Percentiles rank a stretch among this genome's conserved stretches.
Evolutionary conservation across 345 rosid genomes (phyloP).

Genomic region (Ceriops tagal): DNA sequence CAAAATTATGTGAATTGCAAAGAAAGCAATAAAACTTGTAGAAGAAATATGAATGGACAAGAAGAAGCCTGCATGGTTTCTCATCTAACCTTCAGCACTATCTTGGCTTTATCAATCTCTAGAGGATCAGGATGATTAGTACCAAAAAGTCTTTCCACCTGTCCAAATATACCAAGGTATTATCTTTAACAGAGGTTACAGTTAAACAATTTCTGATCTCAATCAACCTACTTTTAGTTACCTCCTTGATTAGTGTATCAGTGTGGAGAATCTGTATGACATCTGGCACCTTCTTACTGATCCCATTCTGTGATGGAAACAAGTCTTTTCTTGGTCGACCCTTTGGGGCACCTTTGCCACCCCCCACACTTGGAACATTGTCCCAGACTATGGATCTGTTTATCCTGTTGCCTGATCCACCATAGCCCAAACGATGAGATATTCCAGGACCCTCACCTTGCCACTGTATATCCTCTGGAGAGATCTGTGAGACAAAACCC

Average conservation of each 20-base stretch:
- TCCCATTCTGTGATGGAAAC: constrained; percentile 64
- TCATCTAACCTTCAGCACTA: constrained; percentile 58
- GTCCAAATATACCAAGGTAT: constrained; percentile 11
- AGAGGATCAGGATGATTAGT: constrained; percentile 65
- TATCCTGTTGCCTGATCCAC: constrained; percentile 42
- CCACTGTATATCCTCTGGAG: constrained; percentile 84
- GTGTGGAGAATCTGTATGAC: constrained; percentile 76
- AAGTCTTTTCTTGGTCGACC: constrained; percentile 69
- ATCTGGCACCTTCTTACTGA: constrained; percentile 53
- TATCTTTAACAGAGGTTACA: background rate
- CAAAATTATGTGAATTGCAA: constrained; percentile 1
- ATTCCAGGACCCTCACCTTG: constrained; percentile 53
- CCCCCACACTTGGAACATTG: constrained; percentile 44
- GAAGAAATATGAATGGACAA: background rate
- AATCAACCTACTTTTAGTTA: constrained; percentile 28
- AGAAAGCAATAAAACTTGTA: background rate
- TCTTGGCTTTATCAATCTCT: constrained; percentile 80
- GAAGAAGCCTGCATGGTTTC: constrained; percentile 10
- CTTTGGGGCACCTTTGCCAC: constrained; percentile 54
- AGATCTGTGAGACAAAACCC: constrained; percentile 46
- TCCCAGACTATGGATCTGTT: constrained; percentile 51
- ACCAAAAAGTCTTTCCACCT: constrained; percentile 82
- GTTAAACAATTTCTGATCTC: constrained; percentile 1
- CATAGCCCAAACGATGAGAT: constrained; percentile 48
- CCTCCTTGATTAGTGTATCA: constrained; percentile 67